These are phyloP conservation scores for Suaeda aralocaspica DNA, from an alignment of 148 eudicot species.

Conservation along the genomic window DNA sequence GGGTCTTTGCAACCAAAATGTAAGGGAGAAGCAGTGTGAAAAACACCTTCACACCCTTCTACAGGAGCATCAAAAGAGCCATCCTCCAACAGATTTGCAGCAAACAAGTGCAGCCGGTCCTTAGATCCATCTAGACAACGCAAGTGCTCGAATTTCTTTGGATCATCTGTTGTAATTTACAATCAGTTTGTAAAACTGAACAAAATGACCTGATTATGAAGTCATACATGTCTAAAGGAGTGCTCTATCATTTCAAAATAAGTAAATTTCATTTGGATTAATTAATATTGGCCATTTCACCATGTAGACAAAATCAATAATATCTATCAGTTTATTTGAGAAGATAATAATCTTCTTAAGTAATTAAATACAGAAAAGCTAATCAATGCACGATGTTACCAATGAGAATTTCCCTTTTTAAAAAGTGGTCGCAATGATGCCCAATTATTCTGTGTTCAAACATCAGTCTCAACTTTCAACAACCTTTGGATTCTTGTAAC, in stretches of 20 bases:
- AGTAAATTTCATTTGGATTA: too few species aligned
- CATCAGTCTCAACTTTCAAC: too few species aligned
- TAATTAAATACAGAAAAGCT: too few species aligned
- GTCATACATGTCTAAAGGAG: neutral
- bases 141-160: slow-evolving; percentile 40
- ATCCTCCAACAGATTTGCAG: slow-evolving; percentile 39
- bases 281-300: too few species aligned
- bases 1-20: slow-evolving; percentile 24
- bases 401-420: too few species aligned
- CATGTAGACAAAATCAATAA: too few species aligned
- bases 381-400: too few species aligned
- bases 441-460: too few species aligned
- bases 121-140: slow-evolving; percentile 41
- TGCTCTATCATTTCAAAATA: neutral
- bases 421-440: too few species aligned
- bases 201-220: neutral
- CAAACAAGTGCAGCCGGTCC: slow-evolving; percentile 37
- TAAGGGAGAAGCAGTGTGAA: slow-evolving; percentile 48
- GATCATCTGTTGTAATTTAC: slow-evolving; percentile 27
- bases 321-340: too few species aligned
- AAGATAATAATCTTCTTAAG: too few species aligned
- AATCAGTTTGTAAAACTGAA: neutral
- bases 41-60: slow-evolving; percentile 43
- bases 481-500: too few species aligned
- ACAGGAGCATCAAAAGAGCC: slow-evolving; percentile 43